A percentile compares a stretch with the other conserved stretches of the same genome.
phyloP scores from a whole-genome alignment of 1,139 yeast species.

The Candida tropicalis region DNA sequence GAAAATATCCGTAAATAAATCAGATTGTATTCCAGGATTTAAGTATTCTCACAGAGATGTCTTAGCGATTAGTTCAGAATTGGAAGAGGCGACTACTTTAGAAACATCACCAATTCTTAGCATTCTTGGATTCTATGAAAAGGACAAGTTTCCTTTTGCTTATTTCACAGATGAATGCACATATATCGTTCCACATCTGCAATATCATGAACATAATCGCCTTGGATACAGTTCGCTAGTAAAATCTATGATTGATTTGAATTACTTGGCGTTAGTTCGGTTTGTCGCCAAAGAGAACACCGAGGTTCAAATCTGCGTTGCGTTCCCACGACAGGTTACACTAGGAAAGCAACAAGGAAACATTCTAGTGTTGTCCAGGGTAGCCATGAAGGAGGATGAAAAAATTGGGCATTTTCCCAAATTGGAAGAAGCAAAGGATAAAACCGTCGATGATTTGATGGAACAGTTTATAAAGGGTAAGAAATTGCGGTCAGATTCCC shows the following conservation, averaged over 20 bases:
- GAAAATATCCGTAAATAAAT: neutral
- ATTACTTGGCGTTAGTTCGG: constrained; percentile 61
- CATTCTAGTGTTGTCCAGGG: constrained; percentile 41
- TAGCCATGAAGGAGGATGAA: constrained; percentile 85
- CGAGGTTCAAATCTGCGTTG: constrained; percentile 58
- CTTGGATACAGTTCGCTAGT: constrained; percentile 56
- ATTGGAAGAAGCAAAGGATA: constrained; percentile 23
- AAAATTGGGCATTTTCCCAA: constrained; percentile 63
- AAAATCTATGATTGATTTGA: constrained; percentile 51
- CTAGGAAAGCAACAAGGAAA: constrained; percentile 22
- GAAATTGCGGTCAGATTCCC: constrained; percentile 11
- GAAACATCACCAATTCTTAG: constrained; percentile 55
- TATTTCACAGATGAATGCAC: constrained; percentile 61
- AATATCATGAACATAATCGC: constrained; percentile 36
- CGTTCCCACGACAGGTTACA: constrained; percentile 48
- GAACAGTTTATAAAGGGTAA: constrained; percentile 15
- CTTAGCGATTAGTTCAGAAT: constrained; percentile 38
- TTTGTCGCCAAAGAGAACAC: constrained; percentile 52
- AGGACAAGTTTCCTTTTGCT: constrained; percentile 54
- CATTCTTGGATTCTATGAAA: constrained; percentile 61
- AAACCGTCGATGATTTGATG: constrained; percentile 13
- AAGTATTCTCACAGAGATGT: constrained; percentile 62
- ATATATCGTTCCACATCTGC: constrained; percentile 52
- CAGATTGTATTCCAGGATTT: constrained; percentile 45
- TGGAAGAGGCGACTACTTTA: constrained; percentile 47